These are phyloP conservation scores for Colletotrichum sp. DNA, from an alignment of 2,329 filamentous ascomycete genomes.

Conservation along the genomic window DNA sequence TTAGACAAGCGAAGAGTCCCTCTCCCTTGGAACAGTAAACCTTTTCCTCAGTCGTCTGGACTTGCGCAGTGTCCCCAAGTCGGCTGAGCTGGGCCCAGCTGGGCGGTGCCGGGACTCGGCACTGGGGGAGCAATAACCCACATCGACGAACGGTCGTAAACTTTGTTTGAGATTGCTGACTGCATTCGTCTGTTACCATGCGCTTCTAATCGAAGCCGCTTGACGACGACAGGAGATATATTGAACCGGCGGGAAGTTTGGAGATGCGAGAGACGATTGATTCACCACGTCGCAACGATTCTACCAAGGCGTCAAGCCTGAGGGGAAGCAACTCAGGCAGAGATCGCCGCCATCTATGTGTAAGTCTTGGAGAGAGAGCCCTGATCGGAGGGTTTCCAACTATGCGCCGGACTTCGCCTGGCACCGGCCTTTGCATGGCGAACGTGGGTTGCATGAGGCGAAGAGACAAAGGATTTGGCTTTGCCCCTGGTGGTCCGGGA, in stretches of 20 bases:
- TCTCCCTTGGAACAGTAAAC: not conserved
- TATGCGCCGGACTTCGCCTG: not conserved
- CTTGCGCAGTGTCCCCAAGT: not conserved
- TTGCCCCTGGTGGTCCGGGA: not conserved
- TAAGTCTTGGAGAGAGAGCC: not conserved
- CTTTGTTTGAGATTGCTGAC: not conserved
- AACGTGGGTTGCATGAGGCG: not conserved
- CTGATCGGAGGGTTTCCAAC: not conserved
- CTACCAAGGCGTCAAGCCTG: not conserved
- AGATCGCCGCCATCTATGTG: not conserved
- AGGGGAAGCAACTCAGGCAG: not conserved
- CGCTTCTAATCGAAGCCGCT: not conserved
- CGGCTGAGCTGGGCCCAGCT: not conserved
- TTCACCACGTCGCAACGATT: not conserved
- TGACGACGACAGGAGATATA: not conserved
- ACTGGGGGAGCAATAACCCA: not conserved
- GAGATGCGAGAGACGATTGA: not conserved
- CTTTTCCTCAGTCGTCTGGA: not conserved
- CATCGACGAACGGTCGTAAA: not conserved
- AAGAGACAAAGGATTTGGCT: not conserved
- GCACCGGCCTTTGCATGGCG: not conserved
- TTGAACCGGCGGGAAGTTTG: not conserved
- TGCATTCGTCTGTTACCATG: not conserved
- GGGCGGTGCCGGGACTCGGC: not conserved
- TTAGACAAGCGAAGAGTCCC: not conserved